A percentile compares a stretch with the other conserved stretches of the same genome.
phyloP scores from a whole-genome alignment of 345 rosid species.

The Barbarea vulgaris region DNA sequence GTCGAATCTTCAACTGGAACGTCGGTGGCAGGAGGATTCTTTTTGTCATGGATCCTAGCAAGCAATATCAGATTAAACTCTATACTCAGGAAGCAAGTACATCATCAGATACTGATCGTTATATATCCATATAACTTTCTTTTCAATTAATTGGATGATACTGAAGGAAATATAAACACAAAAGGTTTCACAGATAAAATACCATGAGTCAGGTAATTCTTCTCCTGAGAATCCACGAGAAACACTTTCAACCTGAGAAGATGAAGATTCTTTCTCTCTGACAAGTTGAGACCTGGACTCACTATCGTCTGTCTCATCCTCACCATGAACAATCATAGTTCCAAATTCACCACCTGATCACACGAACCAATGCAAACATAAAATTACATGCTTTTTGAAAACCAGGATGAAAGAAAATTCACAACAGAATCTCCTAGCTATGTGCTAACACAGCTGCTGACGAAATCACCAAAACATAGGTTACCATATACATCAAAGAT shows the following conservation, averaged over 20 bases:
- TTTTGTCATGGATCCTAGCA: conserved; percentile 52
- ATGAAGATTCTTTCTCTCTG: conserved; percentile 42
- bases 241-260: conserved; percentile 43
- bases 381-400: conserved; percentile 15
- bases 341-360: conserved; percentile 72
- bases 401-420: conserved; percentile 1
- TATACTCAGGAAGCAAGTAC: conserved; percentile 7
- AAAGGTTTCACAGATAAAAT: conserved; percentile 21
- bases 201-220: conserved; percentile 50
- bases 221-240: conserved; percentile 44
- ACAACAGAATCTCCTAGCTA: conserved; percentile 9
- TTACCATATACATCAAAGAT: not conserved
- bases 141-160: not conserved
- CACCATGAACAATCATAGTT: conserved; percentile 73
- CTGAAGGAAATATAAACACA: not conserved
- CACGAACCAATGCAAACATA: conserved; percentile 19
- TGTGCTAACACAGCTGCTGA: conserved; percentile 12
- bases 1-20: conserved; percentile 44
- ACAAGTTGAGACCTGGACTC: conserved; percentile 38
- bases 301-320: conserved; percentile 50
- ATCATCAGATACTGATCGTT: conserved; percentile 8
- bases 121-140: not conserved
- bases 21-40: conserved; percentile 42
- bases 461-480: conserved; percentile 1
- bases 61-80: conserved; percentile 18